Evolutionary conservation across 805 yeast genomes (phyloP).

Genomic region (Sungouiozyma intestinalis): DNA sequence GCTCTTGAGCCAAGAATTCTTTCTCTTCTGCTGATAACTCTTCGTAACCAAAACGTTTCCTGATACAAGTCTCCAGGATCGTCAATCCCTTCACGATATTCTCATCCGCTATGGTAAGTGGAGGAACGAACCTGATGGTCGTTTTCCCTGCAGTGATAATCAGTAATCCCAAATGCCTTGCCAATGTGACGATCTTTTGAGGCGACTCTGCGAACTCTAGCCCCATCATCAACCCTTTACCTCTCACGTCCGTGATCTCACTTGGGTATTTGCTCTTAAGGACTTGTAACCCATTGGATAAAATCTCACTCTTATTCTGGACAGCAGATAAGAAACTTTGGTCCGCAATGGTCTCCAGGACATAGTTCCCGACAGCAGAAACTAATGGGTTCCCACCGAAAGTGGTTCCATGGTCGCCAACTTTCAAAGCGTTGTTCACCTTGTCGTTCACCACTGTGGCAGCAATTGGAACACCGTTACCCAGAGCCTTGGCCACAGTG

Average conservation of each 20-base stretch:
- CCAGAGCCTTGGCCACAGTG: slow-evolving; percentile 92
- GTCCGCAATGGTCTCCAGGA: slow-evolving; percentile 56
- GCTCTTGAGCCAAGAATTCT: not conserved
- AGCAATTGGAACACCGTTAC: slow-evolving; percentile 94
- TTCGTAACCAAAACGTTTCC: slow-evolving; percentile 23
- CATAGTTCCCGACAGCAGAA: slow-evolving; percentile 68
- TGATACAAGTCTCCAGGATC: slow-evolving; percentile 39
- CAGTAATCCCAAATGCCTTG: slow-evolving; percentile 71
- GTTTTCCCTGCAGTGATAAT: slow-evolving; percentile 89
- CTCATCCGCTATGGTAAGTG: slow-evolving; percentile 69
- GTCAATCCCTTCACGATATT: slow-evolving; percentile 61
- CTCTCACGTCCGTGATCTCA: slow-evolving; percentile 61
- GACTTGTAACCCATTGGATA: slow-evolving; percentile 39
- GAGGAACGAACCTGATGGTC: slow-evolving; percentile 85
- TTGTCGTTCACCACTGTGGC: slow-evolving; percentile 82
- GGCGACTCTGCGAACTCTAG: slow-evolving; percentile 65
- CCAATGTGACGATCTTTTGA: slow-evolving; percentile 45
- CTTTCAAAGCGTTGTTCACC: slow-evolving; percentile 60
- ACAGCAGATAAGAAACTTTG: slow-evolving; percentile 53
- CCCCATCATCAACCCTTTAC: slow-evolving; percentile 83
- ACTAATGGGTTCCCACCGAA: slow-evolving; percentile 97
- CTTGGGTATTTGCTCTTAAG: slow-evolving; percentile 49
- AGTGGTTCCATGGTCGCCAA: slow-evolving; percentile 97
- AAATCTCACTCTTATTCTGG: slow-evolving; percentile 44
- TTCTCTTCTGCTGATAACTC: not conserved